phyloP scores from a whole-genome alignment of 1,284 basidiomycete species.

The Thelephora terrestris region DNA sequence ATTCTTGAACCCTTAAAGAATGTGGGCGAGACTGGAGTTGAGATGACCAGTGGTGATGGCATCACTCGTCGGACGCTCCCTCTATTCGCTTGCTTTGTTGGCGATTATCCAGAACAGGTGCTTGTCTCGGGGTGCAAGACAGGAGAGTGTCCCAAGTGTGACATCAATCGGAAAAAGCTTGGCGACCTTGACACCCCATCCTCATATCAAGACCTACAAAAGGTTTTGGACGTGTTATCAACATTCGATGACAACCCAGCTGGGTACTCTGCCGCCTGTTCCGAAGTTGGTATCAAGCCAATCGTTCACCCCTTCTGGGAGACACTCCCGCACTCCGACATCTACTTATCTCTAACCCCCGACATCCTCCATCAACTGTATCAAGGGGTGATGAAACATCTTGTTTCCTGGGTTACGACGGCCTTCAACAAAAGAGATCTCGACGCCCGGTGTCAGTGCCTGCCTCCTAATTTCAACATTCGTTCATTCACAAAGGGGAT shows the following conservation, averaged over 20 bases:
- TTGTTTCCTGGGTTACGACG: background rate
- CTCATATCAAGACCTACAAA: slow-evolving; percentile 4
- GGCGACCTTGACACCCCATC: background rate
- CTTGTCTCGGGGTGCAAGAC: slow-evolving; percentile 10
- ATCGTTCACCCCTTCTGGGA: slow-evolving; percentile 28
- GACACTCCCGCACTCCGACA: slow-evolving; percentile 23
- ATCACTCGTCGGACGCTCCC: slow-evolving; percentile 14
- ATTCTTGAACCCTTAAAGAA: slow-evolving; percentile 21
- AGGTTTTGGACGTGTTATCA: slow-evolving; percentile 6
- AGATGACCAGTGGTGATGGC: too few relatives aligned
- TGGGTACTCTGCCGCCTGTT: slow-evolving; percentile 6
- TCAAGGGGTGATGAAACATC: too few relatives aligned
- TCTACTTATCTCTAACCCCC: slow-evolving; percentile 26
- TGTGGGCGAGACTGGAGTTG: slow-evolving; percentile 20
- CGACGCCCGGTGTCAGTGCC: background rate
- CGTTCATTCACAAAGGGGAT: background rate
- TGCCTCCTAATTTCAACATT: background rate
- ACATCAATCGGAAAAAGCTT: slow-evolving; percentile 4
- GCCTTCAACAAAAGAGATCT: background rate
- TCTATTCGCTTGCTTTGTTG: slow-evolving; percentile 17
- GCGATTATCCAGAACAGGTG: slow-evolving; percentile 21
- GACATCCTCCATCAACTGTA: too few relatives aligned
- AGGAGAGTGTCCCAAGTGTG: slow-evolving; percentile 15
- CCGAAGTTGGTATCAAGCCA: slow-evolving; percentile 8
- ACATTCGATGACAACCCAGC: slow-evolving; percentile 4